phyloP scores from a whole-genome alignment of 2,329 filamentous ascomycete genomes.

The Didymellaceae sp. region DNA sequence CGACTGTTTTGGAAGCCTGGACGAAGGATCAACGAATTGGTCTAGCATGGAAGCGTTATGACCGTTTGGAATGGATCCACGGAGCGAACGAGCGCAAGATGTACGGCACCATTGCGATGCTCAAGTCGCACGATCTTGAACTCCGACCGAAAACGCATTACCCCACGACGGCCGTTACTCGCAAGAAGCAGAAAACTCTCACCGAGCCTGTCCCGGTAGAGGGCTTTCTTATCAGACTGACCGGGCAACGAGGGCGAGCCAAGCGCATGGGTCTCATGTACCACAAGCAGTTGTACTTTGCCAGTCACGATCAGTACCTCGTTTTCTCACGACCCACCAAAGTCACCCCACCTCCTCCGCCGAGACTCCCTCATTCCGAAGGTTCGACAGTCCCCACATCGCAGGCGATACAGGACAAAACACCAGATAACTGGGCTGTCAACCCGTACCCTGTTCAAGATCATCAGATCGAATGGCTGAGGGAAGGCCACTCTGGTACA shows the following conservation, averaged over 20 bases:
- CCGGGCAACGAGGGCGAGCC: slow-evolving; percentile 66
- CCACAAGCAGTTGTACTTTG: slow-evolving; percentile 71
- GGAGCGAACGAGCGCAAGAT: slow-evolving; percentile 70
- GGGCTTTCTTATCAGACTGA: slow-evolving; percentile 70
- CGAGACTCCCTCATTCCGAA: slow-evolving; percentile 55
- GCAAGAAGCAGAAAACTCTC: slow-evolving; percentile 51
- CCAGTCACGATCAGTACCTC: slow-evolving; percentile 67
- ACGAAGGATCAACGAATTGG: slow-evolving; percentile 64
- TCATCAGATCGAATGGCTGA: slow-evolving; percentile 63
- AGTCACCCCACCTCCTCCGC: slow-evolving; percentile 63
- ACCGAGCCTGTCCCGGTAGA: slow-evolving; percentile 68
- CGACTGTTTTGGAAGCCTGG: slow-evolving; percentile 66
- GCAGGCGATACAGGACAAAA: slow-evolving; percentile 61
- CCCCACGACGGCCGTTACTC: slow-evolving; percentile 57
- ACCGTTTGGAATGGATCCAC: slow-evolving; percentile 72
- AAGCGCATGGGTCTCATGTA: slow-evolving; percentile 66
- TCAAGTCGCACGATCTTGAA: slow-evolving; percentile 70
- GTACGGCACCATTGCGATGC: slow-evolving; percentile 73
- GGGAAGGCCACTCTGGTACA: slow-evolving; percentile 50
- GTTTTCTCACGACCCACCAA: slow-evolving; percentile 67
- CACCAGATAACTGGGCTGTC: slow-evolving; percentile 67
- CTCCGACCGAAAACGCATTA: slow-evolving; percentile 71
- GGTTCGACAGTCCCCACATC: slow-evolving; percentile 60
- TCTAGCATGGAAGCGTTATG: slow-evolving; percentile 72
- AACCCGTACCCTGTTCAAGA: slow-evolving; percentile 66